These are phyloP conservation scores for Pseudozyma hubeiensis DNA, from an alignment of 1,284 basidiomycete genomes.

Conservation along the genomic window DNA sequence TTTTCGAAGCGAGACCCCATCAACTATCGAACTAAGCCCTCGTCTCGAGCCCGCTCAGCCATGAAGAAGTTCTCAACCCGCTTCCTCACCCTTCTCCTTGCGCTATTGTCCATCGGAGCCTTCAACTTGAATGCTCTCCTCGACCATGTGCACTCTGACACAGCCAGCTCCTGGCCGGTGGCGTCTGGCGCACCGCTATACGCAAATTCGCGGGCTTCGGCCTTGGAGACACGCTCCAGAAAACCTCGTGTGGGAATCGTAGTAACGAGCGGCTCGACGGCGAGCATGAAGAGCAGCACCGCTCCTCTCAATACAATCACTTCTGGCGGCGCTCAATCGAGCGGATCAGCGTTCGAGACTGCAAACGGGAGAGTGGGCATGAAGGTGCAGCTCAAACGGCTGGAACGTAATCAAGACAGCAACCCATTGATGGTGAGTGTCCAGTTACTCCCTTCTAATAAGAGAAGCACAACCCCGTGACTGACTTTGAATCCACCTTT, in stretches of 20 bases:
- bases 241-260: conserved; percentile 54
- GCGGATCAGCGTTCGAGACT: conserved; percentile 13
- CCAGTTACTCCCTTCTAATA: background rate
- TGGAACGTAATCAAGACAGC: conserved; percentile 12
- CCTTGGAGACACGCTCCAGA: conserved; percentile 4
- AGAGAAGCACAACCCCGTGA: background rate
- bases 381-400: conserved; percentile 45
- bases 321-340: conserved; percentile 12
- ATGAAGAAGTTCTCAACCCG: conserved; percentile 48
- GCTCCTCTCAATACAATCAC: conserved; percentile 20
- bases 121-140: conserved; percentile 33
- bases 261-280: conserved; percentile 16
- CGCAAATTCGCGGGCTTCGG: background rate
- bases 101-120: conserved; percentile 50
- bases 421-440: conserved; percentile 49
- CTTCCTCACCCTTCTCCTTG: conserved; percentile 51
- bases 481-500: background rate
- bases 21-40: background rate
- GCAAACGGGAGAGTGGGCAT: conserved; percentile 29
- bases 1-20: background rate
- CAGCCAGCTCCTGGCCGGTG: conserved; percentile 14
- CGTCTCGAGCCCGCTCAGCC: background rate
- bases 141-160: conserved; percentile 1
- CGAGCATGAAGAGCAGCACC: background rate
- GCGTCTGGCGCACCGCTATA: conserved; percentile 23